phyloP scores from a whole-genome alignment of 176 grass and related monocot genomes.

The Lolium perenne region DNA sequence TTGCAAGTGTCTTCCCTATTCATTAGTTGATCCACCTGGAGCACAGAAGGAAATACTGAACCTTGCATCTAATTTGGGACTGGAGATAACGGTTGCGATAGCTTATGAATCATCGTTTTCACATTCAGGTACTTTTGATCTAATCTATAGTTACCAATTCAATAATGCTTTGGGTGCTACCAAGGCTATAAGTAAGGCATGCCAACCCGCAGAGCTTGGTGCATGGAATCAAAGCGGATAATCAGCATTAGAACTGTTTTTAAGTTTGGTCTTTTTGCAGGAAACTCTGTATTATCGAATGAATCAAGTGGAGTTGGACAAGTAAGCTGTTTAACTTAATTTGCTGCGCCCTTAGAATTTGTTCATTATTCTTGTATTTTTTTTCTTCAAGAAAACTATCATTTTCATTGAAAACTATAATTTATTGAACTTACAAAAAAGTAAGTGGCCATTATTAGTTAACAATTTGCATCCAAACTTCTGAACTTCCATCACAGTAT shows the following conservation, averaged over 20 bases:
- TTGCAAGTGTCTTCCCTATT: constrained; percentile 18
- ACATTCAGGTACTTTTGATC: constrained; percentile 45
- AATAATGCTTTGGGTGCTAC: constrained; percentile 23
- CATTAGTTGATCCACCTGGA: constrained; percentile 81
- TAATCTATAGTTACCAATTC: neutral
- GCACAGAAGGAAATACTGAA: constrained; percentile 81
- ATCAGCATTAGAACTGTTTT: constrained; percentile 25
- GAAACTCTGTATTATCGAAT: constrained; percentile 28
- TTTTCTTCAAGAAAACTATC: neutral
- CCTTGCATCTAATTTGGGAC: constrained; percentile 65
- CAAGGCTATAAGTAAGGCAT: constrained; percentile 1
- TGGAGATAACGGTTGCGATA: constrained; percentile 71
- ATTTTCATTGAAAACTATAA: neutral
- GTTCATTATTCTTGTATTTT: constrained; percentile 1
- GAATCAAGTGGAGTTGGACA: constrained; percentile 38
- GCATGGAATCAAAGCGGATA: neutral
- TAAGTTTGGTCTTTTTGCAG: constrained; percentile 50
- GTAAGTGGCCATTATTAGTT: neutral
- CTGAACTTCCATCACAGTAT: neutral
- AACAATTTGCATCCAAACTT: constrained; percentile 31
- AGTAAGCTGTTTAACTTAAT: constrained; percentile 49
- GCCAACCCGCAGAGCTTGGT: neutral
- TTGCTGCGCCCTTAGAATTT: neutral
- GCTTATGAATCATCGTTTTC: constrained; percentile 64
- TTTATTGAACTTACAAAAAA: constrained; percentile 1